Evolutionary conservation across 2,329 filamentous ascomycete genomes (phyloP).

Genomic region (Fusarium cicatricum): DNA sequence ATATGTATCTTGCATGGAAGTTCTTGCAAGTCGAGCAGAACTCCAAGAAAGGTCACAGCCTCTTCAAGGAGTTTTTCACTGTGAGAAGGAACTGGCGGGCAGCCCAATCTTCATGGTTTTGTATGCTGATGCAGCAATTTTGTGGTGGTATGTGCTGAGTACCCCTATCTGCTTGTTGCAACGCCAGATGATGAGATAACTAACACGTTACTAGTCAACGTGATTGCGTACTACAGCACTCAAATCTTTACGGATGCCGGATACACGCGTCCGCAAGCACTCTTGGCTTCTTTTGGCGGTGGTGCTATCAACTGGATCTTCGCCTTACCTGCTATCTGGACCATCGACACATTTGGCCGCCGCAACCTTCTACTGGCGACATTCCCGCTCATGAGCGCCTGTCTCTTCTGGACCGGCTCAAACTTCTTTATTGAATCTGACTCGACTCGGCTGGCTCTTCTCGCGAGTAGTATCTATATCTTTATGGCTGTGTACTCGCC

Average conservation of each 20-base stretch:
- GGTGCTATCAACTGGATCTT: conserved; percentile 61
- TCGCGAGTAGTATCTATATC: conserved; percentile 47
- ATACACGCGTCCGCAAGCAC: conserved; percentile 40
- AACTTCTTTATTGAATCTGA: conserved; percentile 34
- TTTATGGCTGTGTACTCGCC: conserved; percentile 50
- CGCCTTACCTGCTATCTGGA: conserved; percentile 46
- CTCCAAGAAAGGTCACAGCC: conserved; percentile 37
- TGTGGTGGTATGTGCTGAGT: conserved; percentile 54
- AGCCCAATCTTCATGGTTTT: conserved; percentile 46
- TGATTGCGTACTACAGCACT: conserved; percentile 46
- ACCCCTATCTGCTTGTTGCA: conserved; percentile 7
- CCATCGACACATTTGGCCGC: conserved; percentile 61
- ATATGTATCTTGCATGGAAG: conserved; percentile 58
- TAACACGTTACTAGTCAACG: conserved; percentile 52
- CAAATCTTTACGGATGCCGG: conserved; percentile 42
- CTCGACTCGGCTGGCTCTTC: conserved; percentile 37
- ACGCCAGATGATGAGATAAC: conserved; percentile 45
- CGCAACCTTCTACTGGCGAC: conserved; percentile 53
- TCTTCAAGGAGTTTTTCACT: conserved; percentile 43
- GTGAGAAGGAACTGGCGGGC: conserved; percentile 44
- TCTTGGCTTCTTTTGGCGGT: conserved; percentile 46
- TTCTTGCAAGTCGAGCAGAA: conserved; percentile 42
- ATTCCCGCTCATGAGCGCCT: conserved; percentile 45
- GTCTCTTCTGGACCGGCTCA: conserved; percentile 43
- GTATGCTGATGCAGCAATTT: conserved; percentile 50